Base-by-base conservation (phyloP, 306 rosid genomes). In the Acacia crassicarpa region DNA sequence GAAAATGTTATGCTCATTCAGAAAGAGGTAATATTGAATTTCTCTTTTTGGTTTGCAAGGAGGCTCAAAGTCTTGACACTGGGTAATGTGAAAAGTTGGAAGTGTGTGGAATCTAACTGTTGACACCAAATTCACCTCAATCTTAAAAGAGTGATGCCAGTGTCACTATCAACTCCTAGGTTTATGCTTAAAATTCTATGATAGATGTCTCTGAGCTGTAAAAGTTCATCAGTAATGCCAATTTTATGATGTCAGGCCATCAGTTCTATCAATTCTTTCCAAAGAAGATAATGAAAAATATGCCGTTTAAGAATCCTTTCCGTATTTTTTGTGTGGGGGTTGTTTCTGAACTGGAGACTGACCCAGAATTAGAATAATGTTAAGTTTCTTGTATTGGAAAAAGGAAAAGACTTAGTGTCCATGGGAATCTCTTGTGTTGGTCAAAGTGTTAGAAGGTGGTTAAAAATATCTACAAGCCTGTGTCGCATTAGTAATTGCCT, bases 11-110 rank as follows among this genome's bases (percentile, higher is more conserved):
- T 83, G 66, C 80, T 76, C 66, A 54, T 82, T 70, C 91, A 81
- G 62, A 90, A 80, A 72, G 85, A 90, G 97, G 93, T 90, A 71
- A 56, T 76, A 38, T 22, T 22, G 10, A 59, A 59, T 63, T 12
- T 65, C 9, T 32, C 2, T 27, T 32, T 30, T 6, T 14, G 20
- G 40, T 63, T 63, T 25, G 41, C 30, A 63, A 27, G 69, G 41
- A 63, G 35, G 40, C 20, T 63, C 9, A 30, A 63, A 63, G 41
- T 9, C 69, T 63, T 63, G 41, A 13, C 41, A 27, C 2, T 19
- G 61, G 61, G 61, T 19, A 54, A 19, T 25, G 69, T 40, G 41
- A 4, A 15, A 62, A 65, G 43, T 33, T 22, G 44, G 44, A 66
- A 32, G 71, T 44, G 41, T 63, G 33, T 8, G 69, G 69, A 16